These are phyloP conservation scores for Ophidiomyces ophidiicola DNA, from an alignment of 2,329 filamentous ascomycete species.

Conservation along the genomic window DNA sequence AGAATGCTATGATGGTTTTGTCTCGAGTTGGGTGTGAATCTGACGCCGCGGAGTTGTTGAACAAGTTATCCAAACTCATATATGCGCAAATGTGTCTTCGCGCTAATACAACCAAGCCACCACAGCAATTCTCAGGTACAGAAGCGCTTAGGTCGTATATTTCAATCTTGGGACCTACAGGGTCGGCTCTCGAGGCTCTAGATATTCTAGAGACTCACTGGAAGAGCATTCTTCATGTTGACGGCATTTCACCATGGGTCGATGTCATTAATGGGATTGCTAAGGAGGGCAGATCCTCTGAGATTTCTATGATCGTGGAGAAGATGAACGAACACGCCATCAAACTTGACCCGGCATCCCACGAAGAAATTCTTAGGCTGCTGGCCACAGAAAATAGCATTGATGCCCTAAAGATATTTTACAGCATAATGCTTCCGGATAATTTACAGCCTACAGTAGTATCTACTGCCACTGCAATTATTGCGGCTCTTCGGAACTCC, in stretches of 20 bases:
- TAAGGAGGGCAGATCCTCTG: conserved; percentile 37
- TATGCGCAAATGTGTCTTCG: conserved; percentile 23
- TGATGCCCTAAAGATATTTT: conserved; percentile 56
- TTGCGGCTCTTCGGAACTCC: conserved; percentile 48
- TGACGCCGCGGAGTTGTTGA: conserved; percentile 27
- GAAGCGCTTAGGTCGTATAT: conserved; percentile 38
- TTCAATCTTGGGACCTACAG: conserved; percentile 42
- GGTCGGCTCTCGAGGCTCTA: conserved; percentile 44
- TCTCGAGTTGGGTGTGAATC: conserved; percentile 27
- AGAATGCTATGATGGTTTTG: conserved; percentile 31
- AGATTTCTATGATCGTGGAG: conserved; percentile 17
- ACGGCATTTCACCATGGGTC: conserved; percentile 32
- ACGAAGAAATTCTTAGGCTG: conserved; percentile 46
- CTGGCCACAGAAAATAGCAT: conserved; percentile 49
- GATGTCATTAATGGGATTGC: conserved; percentile 44
- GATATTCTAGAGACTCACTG: conserved; percentile 35
- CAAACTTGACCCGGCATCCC: conserved; percentile 30
- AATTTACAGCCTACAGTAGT: conserved; percentile 32
- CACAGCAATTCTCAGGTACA: conserved; percentile 15
- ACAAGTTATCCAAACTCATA: conserved; percentile 31
- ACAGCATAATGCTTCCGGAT: conserved; percentile 42
- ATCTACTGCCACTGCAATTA: conserved; percentile 46
- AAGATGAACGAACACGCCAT: conserved; percentile 18
- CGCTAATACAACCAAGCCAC: background rate
- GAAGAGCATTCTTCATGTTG: conserved; percentile 21